Evolutionary conservation across 495 filamentous ascomycete genomes (phyloP), one percentile per base, ranked within the genome.

Genomic region (Astrocystis sublimbata): DNA sequence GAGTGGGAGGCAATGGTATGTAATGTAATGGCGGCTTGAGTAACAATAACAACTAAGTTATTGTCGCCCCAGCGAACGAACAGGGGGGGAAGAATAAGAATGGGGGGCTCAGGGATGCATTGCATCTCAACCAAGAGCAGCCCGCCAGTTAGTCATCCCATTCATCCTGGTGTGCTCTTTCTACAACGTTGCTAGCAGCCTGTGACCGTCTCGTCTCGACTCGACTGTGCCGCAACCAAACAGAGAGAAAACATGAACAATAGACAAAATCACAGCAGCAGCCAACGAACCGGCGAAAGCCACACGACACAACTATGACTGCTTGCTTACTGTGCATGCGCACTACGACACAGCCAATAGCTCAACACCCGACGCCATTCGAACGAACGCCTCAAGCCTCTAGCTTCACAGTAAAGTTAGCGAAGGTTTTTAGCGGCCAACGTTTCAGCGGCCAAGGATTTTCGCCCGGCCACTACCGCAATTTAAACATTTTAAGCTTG

Each of bases 281-380:
- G n/a, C n/a, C n/a, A n/a, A n/a, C n/a, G n/a, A n/a, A n/a, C n/a
- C n/a, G n/a, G n/a, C n/a, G n/a, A 9, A 52, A 52, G 53, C 40
- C 54, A 45, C n/a, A n/a, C n/a, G n/a, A 40, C 24, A 35, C 30
- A 17, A 21, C 45, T 17, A 57, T 43, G 38, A 33, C 51, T 38
- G 51, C 38, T 24, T 57, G 54, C 54, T 57, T 57, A 57, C 54
- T 57, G 54, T 57, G 23, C 54, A 23, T 6, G 54, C n/a, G n/a
- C n/a, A n/a, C 2, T n/a, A 33, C 15, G 4, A 45, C 13, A 33
- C 38, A 35, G 17, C 13, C 54, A 35, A 57, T 43, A 45, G 40
- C 28, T 45, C 54, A 45, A 40, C 54, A 43, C 26, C 21, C 54
- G 40, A 19, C 53, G 26, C 35, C 51, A 9, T 28, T 33, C 40